These are phyloP conservation scores for Penicillium chermesinum DNA, from an alignment of 495 filamentous ascomycete genomes.

Conservation along the genomic window DNA sequence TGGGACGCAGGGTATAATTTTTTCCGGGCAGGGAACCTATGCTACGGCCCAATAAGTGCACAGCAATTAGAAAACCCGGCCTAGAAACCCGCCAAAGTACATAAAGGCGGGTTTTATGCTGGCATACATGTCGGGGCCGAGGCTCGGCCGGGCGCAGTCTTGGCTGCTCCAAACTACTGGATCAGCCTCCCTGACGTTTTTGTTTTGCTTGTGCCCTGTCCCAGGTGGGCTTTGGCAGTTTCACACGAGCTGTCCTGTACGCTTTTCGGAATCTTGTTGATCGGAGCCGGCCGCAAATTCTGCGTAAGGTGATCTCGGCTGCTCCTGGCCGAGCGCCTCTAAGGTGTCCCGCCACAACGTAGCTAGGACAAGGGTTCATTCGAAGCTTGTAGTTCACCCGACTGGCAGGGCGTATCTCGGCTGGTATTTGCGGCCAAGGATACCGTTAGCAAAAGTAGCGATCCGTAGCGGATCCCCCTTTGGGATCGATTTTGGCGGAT, in stretches of 20 bases:
- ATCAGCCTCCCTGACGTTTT: slow-evolving; percentile 11
- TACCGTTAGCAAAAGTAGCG: slow-evolving; percentile 10
- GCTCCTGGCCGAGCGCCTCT: slow-evolving; percentile 14
- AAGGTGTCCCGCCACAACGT: too few species aligned
- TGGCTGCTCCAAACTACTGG: slow-evolving; percentile 12
- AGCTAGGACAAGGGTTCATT: too few species aligned
- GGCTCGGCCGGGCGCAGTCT: slow-evolving; percentile 26
- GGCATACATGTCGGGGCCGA: slow-evolving; percentile 26
- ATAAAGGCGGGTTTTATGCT: too few species aligned
- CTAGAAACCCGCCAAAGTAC: too few species aligned
- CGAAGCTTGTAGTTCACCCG: slow-evolving; percentile 6
- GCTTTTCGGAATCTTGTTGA: not conserved
- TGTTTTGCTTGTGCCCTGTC: slow-evolving; percentile 6
- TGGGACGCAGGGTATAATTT: not conserved
- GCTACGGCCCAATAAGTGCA: not conserved
- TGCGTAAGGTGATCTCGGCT: slow-evolving; percentile 32
- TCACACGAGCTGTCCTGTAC: slow-evolving; percentile 5
- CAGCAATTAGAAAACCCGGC: too few species aligned
- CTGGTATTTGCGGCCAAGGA: slow-evolving; percentile 9
- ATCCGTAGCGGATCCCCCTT: slow-evolving; percentile 2
- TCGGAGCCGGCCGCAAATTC: slow-evolving; percentile 33
- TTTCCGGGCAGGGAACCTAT: not conserved
- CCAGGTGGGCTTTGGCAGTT: slow-evolving; percentile 13
- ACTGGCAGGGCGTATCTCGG: slow-evolving; percentile 21
- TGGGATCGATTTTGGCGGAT: too few species aligned